phyloP scores from a whole-genome alignment of 2,329 filamentous ascomycete species.

The Aspergillus flavus region DNA sequence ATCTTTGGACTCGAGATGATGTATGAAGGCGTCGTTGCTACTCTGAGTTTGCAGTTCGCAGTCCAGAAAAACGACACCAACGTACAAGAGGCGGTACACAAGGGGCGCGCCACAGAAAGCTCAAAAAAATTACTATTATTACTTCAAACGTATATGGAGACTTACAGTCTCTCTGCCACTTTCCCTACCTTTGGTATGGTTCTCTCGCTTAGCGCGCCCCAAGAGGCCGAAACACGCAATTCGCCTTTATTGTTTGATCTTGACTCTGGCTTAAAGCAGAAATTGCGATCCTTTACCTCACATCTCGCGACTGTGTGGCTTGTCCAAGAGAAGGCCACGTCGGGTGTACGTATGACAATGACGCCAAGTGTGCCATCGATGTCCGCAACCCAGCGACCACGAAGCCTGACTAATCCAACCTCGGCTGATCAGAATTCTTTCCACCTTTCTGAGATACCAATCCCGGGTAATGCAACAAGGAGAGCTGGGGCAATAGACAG shows the following conservation, averaged over 20 bases:
- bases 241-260: constrained; percentile 21
- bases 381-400: constrained; percentile 8
- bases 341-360: background rate
- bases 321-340: constrained; percentile 14
- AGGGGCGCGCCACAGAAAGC: constrained; percentile 36
- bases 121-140: constrained; percentile 39
- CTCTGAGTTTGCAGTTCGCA: constrained; percentile 30
- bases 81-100: constrained; percentile 18
- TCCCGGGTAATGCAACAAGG: constrained; percentile 5
- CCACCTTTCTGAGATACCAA: background rate
- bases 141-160: constrained; percentile 43
- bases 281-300: constrained; percentile 30
- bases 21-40: constrained; percentile 32
- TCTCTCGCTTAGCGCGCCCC: constrained; percentile 36
- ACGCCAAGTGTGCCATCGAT: background rate
- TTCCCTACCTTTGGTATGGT: constrained; percentile 47
- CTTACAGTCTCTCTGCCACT: constrained; percentile 43
- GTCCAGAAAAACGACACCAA: constrained; percentile 27
- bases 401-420: constrained; percentile 8
- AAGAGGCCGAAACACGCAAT: constrained; percentile 7
- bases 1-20: constrained; percentile 39
- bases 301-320: constrained; percentile 35
- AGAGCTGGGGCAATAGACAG: constrained; percentile 13
- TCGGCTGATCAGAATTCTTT: constrained; percentile 7
- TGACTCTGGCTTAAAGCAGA: constrained; percentile 30